These are phyloP conservation scores for Acacia confusa DNA, from an alignment of 306 rosid genomes.

Conservation along the genomic window DNA sequence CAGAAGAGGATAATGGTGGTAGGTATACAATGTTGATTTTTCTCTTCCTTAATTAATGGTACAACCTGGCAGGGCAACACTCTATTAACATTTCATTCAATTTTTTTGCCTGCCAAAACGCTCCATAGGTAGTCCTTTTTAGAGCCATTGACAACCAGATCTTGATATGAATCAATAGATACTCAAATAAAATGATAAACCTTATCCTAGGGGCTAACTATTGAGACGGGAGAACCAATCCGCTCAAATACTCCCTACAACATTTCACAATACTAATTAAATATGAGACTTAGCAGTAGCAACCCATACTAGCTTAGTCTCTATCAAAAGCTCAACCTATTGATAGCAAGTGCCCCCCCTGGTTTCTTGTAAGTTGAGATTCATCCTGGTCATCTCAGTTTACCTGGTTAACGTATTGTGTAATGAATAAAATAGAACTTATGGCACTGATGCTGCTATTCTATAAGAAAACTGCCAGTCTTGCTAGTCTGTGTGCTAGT, in stretches of 20 bases:
- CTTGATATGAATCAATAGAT: not conserved
- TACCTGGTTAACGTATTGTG: not conserved
- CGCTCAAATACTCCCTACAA: not conserved
- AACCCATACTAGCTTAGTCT: not conserved
- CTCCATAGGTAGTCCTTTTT: not conserved
- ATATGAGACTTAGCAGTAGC: not conserved
- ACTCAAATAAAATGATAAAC: not conserved
- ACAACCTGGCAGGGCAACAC: not conserved
- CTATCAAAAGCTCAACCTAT: not conserved
- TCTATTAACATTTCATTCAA: not conserved
- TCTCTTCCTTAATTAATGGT: not conserved
- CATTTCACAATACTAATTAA: too few relatives aligned
- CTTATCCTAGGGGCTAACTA: not conserved
- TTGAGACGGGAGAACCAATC: not conserved
- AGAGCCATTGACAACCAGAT: not conserved
- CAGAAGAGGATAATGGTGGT: not conserved
- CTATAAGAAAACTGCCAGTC: not conserved
- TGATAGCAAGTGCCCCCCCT: not conserved
- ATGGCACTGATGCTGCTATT: not conserved
- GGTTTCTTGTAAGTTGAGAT: not conserved
- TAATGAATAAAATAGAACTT: not conserved
- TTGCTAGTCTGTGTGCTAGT: not conserved
- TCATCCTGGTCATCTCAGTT: not conserved
- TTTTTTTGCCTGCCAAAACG: not conserved
- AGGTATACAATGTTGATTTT: not conserved